Evolutionary conservation across 106 monocot species (phyloP), one percentile per base, ranked within the genome.

Genomic region (Narthecium ossifragum): DNA sequence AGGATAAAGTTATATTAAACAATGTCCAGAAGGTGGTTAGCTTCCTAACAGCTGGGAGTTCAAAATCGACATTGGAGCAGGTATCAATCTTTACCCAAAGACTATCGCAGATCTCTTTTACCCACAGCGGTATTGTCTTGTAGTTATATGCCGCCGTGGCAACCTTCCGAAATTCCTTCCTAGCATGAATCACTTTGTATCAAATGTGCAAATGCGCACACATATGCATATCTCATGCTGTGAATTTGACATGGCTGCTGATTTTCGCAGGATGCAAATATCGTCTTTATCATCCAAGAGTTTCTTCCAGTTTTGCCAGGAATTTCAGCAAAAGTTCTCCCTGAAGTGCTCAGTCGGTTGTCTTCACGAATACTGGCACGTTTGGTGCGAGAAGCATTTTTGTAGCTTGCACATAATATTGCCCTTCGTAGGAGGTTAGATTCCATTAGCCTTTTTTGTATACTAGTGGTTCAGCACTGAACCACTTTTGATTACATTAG

Each of bases 21-120:
- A 96, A 96, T 47, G 96, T 96, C 1, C 73, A 96, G 46, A 90
- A 96, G 61, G 86, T 96, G 17, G 73, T 87, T 4, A 90, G 74
- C 41, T 96, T 96, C 66, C 62, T 96, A 26, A 86, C 86, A 5
- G 48, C 86, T 25, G 90, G 84, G 58, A 72, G 70, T 50, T 57
- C 84, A 47, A 79, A 54, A 22, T 48, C 75, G 31, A 62, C 74
- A 26, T 65, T 55, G n/a, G 22, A 65, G 51, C 75, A 81, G 77
- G 90, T 88, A 68, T 49, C 33, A 45, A 27, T 53, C 53, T 22
- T n/a, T n/a, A n/a, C n/a, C n/a, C n/a, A n/a, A n/a, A n/a, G n/a
- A n/a, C n/a, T n/a, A n/a, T n/a, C n/a, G n/a, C n/a, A n/a, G n/a
- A n/a, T n/a, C n/a, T n/a, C n/a, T n/a, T n/a, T n/a, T n/a, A n/a